Conservation (phyloP, 1,284 basidiomycete species). For the Hypsizygus ulmarius region DNA sequence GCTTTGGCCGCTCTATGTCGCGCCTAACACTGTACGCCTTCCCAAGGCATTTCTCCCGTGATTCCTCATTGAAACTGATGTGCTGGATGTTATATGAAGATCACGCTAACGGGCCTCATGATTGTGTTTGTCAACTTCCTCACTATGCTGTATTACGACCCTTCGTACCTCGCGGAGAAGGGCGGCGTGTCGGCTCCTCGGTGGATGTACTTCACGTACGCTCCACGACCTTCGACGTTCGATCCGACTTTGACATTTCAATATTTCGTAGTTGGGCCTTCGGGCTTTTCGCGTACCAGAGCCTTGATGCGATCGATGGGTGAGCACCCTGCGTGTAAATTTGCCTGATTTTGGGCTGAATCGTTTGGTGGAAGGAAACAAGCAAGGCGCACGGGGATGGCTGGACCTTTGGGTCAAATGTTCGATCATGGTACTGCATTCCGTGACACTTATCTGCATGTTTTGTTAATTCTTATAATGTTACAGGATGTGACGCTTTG, state of each 20-base stretch:
- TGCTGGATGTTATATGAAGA: too few relatives aligned
- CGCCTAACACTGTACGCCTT: conserved; percentile 83
- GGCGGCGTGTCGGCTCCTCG: conserved; percentile 63
- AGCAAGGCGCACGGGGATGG: conserved; percentile 92
- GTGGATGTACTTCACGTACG: conserved; percentile 87
- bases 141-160: conserved; percentile 83
- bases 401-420: conserved; percentile 93
- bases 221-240: conserved; percentile 17
- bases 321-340: conserved; percentile 30
- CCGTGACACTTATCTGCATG: not conserved
- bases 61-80: not conserved
- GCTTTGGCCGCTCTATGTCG: conserved; percentile 83
- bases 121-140: conserved; percentile 85
- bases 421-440: conserved; percentile 84
- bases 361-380: conserved; percentile 67
- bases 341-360: not conserved
- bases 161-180: conserved; percentile 66
- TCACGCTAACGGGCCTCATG: conserved; percentile 78
- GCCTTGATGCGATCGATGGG: conserved; percentile 87
- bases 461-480: not conserved
- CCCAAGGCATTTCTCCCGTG: not conserved
- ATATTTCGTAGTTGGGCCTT: conserved; percentile 68
- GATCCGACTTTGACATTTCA: not conserved
- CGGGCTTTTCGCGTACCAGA: conserved; percentile 93
- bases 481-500: conserved; percentile 81